Percentiles rank a stretch among this genome's conserved stretches.
Evolutionary conservation across 75 land plant species (phyloP).

Genomic region (Cryptomeria japonica): DNA sequence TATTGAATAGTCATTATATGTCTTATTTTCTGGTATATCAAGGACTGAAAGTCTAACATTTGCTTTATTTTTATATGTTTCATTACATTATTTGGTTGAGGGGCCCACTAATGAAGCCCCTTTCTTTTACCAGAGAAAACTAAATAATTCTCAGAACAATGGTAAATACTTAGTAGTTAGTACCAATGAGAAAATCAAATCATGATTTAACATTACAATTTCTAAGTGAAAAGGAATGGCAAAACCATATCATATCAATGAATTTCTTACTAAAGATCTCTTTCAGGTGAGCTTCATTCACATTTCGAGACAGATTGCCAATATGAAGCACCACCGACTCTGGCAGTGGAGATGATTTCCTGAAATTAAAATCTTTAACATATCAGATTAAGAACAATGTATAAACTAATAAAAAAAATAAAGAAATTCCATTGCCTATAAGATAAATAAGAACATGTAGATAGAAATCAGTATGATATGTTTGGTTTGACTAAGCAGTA

Average conservation of each 20-base stretch:
- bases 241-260: neutral
- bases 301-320: constrained; percentile 83
- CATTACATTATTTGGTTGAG: neutral
- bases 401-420: neutral
- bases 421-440: neutral
- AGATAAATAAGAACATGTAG: neutral
- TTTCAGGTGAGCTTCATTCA: constrained; percentile 90
- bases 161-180: neutral
- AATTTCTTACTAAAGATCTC: constrained; percentile 80
- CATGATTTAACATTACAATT: neutral
- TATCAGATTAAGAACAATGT: neutral
- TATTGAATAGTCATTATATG: neutral
- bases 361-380: constrained; percentile 27
- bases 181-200: neutral
- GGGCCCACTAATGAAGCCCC: neutral
- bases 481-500: neutral
- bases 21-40: neutral
- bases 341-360: constrained; percentile 65
- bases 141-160: neutral
- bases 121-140: neutral
- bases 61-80: neutral
- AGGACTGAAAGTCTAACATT: neutral
- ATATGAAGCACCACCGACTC: constrained; percentile 78
- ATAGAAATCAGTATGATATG: neutral
- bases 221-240: neutral